Conservation (phyloP, 1,284 basidiomycete species). For the Puccinia novopanici region DNA sequence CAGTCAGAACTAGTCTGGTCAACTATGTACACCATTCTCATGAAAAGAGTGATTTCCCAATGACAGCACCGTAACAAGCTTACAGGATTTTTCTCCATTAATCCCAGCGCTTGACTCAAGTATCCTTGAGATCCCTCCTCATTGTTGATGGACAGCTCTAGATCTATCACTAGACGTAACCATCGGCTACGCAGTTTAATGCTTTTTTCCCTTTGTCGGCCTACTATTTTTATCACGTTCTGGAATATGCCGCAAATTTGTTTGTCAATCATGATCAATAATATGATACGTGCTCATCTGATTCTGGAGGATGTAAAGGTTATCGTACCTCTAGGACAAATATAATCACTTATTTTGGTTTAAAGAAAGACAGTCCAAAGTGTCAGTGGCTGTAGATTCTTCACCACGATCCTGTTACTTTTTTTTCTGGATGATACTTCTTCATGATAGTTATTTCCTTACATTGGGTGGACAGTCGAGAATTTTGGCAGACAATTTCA, state of each 20-base stretch:
- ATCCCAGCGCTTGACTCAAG: slow-evolving; percentile 27
- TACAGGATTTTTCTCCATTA: slow-evolving; percentile 31
- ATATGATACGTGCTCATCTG: no score
- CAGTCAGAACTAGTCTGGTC: no score
- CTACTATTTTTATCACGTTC: slow-evolving; percentile 29
- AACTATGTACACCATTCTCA: background rate
- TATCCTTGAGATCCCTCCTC: slow-evolving; percentile 32
- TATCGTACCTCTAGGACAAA: slow-evolving; percentile 16
- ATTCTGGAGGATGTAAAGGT: no score
- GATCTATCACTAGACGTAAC: slow-evolving; percentile 41
- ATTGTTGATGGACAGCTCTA: slow-evolving; percentile 30
- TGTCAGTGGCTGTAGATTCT: no score
- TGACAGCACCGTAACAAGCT: background rate
- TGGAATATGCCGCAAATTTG: background rate
- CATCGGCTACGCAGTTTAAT: slow-evolving; percentile 32
- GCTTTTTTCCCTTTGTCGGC: background rate
- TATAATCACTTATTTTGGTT: background rate
- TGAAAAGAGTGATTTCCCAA: background rate
- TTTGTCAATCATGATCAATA: background rate
- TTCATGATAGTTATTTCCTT: background rate
- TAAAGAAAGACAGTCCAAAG: background rate
- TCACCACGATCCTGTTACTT: no score
- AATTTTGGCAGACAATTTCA: slow-evolving; percentile 36
- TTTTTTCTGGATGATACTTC: no score
- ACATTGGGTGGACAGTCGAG: slow-evolving; percentile 25